Evolutionary conservation across 2,329 filamentous ascomycete genomes (phyloP).

Genomic region (Purpureocillium lavendulum): DNA sequence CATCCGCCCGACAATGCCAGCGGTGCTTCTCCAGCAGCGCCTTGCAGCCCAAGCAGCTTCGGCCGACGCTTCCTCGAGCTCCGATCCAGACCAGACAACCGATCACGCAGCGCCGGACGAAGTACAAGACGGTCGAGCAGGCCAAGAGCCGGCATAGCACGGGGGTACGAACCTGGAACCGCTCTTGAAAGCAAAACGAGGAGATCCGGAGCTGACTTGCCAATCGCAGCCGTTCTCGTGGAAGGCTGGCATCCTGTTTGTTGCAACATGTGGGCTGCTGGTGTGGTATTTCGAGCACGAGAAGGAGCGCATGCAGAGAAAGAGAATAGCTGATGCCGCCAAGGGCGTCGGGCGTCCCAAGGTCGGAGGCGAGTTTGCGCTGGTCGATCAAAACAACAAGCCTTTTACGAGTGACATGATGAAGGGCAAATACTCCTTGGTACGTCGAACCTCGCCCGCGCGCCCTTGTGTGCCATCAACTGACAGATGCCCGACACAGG

Average conservation of each 20-base stretch:
- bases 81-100: constrained; percentile 23
- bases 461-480: not conserved
- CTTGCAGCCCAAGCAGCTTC: constrained; percentile 24
- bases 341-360: constrained; percentile 91
- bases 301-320: constrained; percentile 83
- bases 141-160: constrained; percentile 49
- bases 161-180: constrained; percentile 39
- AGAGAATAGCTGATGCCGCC: constrained; percentile 80
- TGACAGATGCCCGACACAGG: constrained; percentile 35
- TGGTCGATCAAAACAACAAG: constrained; percentile 75
- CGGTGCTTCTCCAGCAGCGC: constrained; percentile 31
- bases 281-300: constrained; percentile 90
- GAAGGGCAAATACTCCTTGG: constrained; percentile 77
- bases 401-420: constrained; percentile 71
- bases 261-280: constrained; percentile 67
- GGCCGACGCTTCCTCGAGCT: constrained; percentile 21
- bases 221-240: constrained; percentile 76
- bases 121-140: constrained; percentile 48
- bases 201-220: constrained; percentile 15
- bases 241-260: constrained; percentile 81
- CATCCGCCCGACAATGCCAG: constrained; percentile 27
- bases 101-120: constrained; percentile 28
- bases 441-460: constrained; percentile 28
- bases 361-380: constrained; percentile 78
- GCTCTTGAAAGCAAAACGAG: not conserved